Percentiles rank a stretch among this genome's conserved stretches.
Conservation (phyloP, 441 rosid genomes). For the Pelargonium citronellum region DNA sequence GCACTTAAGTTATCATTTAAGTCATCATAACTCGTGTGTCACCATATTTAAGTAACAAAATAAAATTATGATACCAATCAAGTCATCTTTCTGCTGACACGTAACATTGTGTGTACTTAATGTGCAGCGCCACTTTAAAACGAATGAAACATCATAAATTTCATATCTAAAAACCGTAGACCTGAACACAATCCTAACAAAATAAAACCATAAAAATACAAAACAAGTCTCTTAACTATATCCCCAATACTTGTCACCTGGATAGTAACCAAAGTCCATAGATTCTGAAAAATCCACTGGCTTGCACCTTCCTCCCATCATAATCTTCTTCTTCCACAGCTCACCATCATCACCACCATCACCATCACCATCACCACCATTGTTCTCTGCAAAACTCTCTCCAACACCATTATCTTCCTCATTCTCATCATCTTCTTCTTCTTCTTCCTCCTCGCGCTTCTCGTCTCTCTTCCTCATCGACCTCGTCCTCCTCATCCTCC, state of each 20-base stretch:
- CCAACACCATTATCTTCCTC: too few relatives aligned
- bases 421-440: not conserved
- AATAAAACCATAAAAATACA: not conserved
- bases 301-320: constrained; percentile 65
- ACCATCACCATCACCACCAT: too few relatives aligned
- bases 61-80: too few relatives aligned
- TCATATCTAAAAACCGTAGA: too few relatives aligned
- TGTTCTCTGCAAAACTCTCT: too few relatives aligned
- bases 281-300: constrained; percentile 39
- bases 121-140: too few relatives aligned
- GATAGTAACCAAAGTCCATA: not conserved
- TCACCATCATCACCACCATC: constrained; percentile 17
- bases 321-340: constrained; percentile 69
- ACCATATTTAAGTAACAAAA: too few relatives aligned
- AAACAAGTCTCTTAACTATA: not conserved
- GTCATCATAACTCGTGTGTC: too few relatives aligned
- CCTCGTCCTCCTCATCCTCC: constrained; percentile 25
- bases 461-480: constrained; percentile 11
- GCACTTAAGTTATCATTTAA: too few relatives aligned
- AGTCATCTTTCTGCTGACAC: too few relatives aligned
- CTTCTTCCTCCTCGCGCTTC: constrained; percentile 1
- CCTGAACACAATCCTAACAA: not conserved
- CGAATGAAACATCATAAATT: too few relatives aligned
- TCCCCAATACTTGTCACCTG: not conserved
- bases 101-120: too few relatives aligned